Percentiles rank a stretch among this genome's conserved stretches.
These are phyloP conservation scores for Aurinia saxatilis DNA, from an alignment of 345 rosid species.

Conservation along the genomic window DNA sequence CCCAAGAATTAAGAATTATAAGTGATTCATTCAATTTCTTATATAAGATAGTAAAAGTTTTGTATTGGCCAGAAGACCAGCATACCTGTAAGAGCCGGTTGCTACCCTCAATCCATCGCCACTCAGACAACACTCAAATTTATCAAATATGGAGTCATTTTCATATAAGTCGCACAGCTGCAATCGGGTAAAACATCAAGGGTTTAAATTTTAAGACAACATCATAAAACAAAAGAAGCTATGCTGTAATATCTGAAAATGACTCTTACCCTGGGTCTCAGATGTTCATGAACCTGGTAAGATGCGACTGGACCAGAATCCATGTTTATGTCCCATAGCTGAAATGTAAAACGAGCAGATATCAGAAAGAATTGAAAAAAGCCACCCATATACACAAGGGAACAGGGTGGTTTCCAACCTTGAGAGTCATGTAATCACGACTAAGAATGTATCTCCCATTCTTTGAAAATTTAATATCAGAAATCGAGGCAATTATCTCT, in stretches of 20 bases:
- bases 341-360: conserved; percentile 4
- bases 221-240: conserved; percentile 2
- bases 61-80: conserved; percentile 12
- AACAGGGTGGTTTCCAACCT: conserved; percentile 41
- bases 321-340: conserved; percentile 99
- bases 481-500: conserved; percentile 97
- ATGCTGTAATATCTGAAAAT: neutral
- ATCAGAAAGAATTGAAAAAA: conserved; percentile 10
- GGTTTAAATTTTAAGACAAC: conserved; percentile 3
- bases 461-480: conserved; percentile 88
- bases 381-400: neutral
- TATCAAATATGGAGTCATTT: conserved; percentile 98
- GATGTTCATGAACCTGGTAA: conserved; percentile 91
- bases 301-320: conserved; percentile 99
- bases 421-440: conserved; percentile 99
- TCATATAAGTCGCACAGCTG: conserved; percentile 98
- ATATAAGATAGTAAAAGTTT: neutral
- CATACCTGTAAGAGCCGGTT: conserved; percentile 96
- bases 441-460: conserved; percentile 90
- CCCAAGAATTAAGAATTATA: neutral
- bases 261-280: conserved; percentile 73
- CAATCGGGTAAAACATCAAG: neutral
- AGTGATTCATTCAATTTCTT: neutral
- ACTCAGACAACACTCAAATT: conserved; percentile 94
- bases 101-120: conserved; percentile 95